Base-by-base conservation (phyloP, 2,329 filamentous ascomycete genomes). In the Aplosporella prunicola region DNA sequence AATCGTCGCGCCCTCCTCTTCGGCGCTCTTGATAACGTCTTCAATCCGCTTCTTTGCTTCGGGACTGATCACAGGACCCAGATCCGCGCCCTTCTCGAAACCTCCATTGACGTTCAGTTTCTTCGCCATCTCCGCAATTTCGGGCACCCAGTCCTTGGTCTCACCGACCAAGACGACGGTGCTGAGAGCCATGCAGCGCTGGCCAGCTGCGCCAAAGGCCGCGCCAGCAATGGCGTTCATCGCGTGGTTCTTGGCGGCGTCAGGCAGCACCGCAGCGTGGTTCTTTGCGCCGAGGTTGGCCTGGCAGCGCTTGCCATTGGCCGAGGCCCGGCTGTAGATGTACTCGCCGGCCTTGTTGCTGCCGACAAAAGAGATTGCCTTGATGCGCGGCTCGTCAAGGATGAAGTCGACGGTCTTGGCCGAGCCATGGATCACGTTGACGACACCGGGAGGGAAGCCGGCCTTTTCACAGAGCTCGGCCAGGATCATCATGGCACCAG, bases 241-340 rank as follows among this genome's bases (percentile, higher is more conserved):
- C 47, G 86, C 84, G 52, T 88, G 82, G 68, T 91, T 88, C 74
- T 87, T 89, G 69, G 91, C 88, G 68, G 79, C 82, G 67, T 91
- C 84, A 13, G 84, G 84, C 43, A 89, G 73, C 20, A 91, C 78
- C 36, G 82, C 81, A 18, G 83, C 83, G 60, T 91, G 84, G 70
- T 91, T 91, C 74, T 91, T 91, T 48, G 84, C 84, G 26, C 84
- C 85, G 44, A 91, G 66, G 64, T 91, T 91, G 58, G 84, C 84
- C 66, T 91, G 85, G 20, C 88, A 82, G 52, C 84, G 80, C 73
- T 91, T 91, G 54, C 85, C 84, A 52, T 89, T 86, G 53, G 82
- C 83, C 2, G 82, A 86, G 20, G 77, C 84, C 40, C 82, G 76
- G 39, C 68, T 63, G 63, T 78, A 91, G 60, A 91, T 91, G 67